Evolutionary conservation across 306 rosid genomes (phyloP).

Genomic region (Betula pendula): DNA sequence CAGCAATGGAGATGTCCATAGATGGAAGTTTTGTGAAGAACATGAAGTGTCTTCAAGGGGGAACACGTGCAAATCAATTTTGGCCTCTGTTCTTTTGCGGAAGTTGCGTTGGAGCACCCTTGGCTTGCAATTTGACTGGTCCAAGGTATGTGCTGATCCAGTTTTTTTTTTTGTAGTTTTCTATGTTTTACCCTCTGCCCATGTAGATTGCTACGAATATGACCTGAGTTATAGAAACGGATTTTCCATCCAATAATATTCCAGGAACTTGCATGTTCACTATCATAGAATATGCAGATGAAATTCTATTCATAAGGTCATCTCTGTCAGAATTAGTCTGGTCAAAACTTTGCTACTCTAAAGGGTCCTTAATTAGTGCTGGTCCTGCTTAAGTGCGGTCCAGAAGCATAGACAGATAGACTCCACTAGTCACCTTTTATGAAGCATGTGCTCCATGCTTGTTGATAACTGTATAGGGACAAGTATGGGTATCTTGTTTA

Average conservation of each 20-base stretch:
- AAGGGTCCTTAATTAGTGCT: background rate
- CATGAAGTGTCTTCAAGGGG: slow-evolving; percentile 34
- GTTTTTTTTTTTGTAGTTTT: background rate
- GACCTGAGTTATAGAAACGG: no score
- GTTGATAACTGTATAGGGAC: background rate
- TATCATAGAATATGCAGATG: background rate
- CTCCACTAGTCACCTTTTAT: background rate
- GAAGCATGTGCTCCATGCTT: background rate
- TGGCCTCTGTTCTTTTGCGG: slow-evolving; percentile 59
- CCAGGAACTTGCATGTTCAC: background rate
- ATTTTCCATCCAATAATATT: background rate
- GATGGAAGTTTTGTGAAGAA: slow-evolving; percentile 57
- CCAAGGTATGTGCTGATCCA: slow-evolving; percentile 54
- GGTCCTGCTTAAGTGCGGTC: background rate
- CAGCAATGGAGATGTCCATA: slow-evolving; percentile 21
- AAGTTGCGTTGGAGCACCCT: slow-evolving; percentile 98
- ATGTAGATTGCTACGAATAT: background rate
- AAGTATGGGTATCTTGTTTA: background rate
- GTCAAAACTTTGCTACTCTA: background rate
- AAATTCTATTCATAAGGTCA: background rate
- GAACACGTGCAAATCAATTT: slow-evolving; percentile 48
- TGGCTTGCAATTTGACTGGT: slow-evolving; percentile 93
- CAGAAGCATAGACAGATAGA: background rate
- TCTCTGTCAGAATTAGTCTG: background rate
- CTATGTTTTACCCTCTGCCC: background rate